phyloP scores from a whole-genome alignment of 257 asterid genomes.

The Petunia secreta region DNA sequence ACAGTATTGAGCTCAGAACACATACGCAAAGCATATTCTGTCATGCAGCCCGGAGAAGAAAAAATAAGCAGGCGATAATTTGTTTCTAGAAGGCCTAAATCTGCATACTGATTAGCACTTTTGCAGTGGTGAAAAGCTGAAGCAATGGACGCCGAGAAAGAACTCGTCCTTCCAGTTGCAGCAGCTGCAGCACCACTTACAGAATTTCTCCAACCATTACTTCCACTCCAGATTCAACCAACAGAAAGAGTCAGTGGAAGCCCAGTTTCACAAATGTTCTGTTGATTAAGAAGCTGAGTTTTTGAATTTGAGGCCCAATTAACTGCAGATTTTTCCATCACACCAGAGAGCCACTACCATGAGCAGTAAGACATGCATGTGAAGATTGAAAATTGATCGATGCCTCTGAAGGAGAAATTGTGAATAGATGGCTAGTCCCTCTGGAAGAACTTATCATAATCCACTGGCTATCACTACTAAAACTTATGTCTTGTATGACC shows the following conservation, averaged over 20 bases:
- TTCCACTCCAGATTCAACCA: constrained; percentile 65
- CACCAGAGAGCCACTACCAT: constrained; percentile 35
- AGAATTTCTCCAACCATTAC: constrained; percentile 59
- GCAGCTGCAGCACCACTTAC: constrained; percentile 85
- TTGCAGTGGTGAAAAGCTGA: constrained; percentile 63
- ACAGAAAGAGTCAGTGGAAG: constrained; percentile 47
- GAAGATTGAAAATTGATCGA: constrained; percentile 30
- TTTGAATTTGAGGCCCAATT: constrained; percentile 43
- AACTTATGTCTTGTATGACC: constrained; percentile 91
- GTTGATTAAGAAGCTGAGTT: constrained; percentile 52
- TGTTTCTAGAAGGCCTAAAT: constrained; percentile 44
- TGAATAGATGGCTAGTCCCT: constrained; percentile 88
- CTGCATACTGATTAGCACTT: constrained; percentile 41
- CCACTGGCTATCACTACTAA: constrained; percentile 78
- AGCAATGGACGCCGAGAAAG: constrained; percentile 59
- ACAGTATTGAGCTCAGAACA: constrained; percentile 50
- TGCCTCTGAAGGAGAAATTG: constrained; percentile 64
- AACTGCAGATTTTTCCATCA: constrained; percentile 35
- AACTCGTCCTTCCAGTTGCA: constrained; percentile 60
- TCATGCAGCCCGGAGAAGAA: constrained; percentile 72
- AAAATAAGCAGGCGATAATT: constrained; percentile 65
- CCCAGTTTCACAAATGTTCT: constrained; percentile 47
- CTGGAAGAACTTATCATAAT: constrained; percentile 56
- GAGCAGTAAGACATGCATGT: constrained; percentile 39
- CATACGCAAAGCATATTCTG: constrained; percentile 60